Evolutionary conservation across 306 rosid species (phyloP), one percentile per base, ranked within the genome.

Genomic region (Ammopiptanthus mongolicus): DNA sequence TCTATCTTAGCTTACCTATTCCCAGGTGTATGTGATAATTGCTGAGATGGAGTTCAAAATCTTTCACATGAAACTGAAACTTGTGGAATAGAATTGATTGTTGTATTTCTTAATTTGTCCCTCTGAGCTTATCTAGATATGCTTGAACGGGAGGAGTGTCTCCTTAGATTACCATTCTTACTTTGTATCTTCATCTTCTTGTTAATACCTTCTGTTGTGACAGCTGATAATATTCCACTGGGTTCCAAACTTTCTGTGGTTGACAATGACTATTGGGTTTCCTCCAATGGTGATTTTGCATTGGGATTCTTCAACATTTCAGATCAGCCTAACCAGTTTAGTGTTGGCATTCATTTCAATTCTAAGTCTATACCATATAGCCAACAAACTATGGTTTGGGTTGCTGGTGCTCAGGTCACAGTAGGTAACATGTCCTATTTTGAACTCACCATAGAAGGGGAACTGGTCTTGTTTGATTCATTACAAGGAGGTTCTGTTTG

Each of bases 211-310:
- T 44, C 66, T 48, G 56, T 76, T 71, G 85, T 67, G 56, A 18
- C 23, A 19, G 81, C 87, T 65, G 82, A 83, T 25, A 25, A 25
- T 69, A 88, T 91, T 80, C 91, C 90, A 6, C 73, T 91, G 76
- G 93, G 85, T 79, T 88, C 97, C 11, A 85, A 84, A 63, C 84
- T 91, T 69, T 87, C 83, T 67, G 89, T 74, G 19, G 70, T 3
- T 12, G 93, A 80, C 3, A 80, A 74, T 65, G 71, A 84, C 50
- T 33, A 13, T 57, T 91, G 97, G 97, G 77, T 84, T 85, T 91
- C 93, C 66, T 70, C 88, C 25, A 87, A 80, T 79, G 91, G 90
- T 61, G 86, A 88, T 71, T 91, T 87, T 67, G 91, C 90, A 19
- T 59, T 91, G 11, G 88, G 90, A 67, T 88, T 91, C 84, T 87